phyloP scores from a whole-genome alignment of 176 grass and related monocot species.

The Carex pumila region DNA sequence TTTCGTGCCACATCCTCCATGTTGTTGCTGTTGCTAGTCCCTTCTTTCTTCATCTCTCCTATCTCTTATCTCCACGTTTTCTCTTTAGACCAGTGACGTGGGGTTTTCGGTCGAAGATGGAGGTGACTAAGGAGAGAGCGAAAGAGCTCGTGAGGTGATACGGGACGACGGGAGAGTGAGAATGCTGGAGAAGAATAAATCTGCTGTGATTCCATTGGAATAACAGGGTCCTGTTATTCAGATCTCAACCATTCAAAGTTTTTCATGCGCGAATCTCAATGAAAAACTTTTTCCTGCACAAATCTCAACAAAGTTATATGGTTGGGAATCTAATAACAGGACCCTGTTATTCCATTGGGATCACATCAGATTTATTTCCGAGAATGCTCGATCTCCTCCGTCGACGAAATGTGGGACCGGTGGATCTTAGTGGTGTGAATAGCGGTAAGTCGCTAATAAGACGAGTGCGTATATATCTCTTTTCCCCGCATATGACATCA shows the following conservation, averaged over 20 bases:
- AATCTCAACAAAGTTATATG: no score
- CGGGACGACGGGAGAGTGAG: not conserved
- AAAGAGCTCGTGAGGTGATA: not conserved
- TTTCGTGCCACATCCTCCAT: slow-evolving; percentile 63
- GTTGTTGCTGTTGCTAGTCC: slow-evolving; percentile 6
- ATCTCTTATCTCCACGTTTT: slow-evolving; percentile 1
- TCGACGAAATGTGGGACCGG: not conserved
- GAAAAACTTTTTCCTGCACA: no score
- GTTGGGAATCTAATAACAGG: no score
- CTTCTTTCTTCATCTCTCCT: slow-evolving; percentile 39
- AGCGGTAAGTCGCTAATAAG: not conserved
- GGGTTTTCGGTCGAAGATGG: not conserved
- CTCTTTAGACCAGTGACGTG: not conserved
- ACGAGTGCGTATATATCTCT: no score
- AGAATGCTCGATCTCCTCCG: not conserved
- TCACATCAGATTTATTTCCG: no score
- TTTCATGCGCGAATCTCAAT: no score
- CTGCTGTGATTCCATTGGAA: no score
- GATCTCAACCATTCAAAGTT: no score
- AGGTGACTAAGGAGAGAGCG: not conserved
- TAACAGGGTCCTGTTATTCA: no score
- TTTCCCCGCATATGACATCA: no score
- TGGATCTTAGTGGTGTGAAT: not conserved
- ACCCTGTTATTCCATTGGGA: no score
- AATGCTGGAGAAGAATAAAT: not conserved